Evolutionary conservation across 2,329 filamentous ascomycete species (phyloP), one percentile per base, ranked within the genome.

Genomic region (Fusarium virguliforme): DNA sequence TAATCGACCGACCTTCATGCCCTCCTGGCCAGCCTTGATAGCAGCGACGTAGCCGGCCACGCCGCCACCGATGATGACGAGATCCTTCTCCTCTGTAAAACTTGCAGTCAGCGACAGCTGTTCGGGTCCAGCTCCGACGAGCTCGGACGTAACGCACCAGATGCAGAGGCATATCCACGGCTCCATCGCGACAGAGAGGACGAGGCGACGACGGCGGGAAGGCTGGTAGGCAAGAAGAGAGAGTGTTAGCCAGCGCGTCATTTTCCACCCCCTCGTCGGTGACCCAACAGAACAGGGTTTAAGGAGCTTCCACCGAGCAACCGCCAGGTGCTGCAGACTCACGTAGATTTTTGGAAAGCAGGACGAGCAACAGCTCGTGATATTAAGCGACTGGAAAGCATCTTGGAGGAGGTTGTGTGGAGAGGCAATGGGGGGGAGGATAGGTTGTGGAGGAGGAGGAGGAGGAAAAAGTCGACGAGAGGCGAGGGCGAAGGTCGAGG

Each of bases 31-130:
- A 79, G 96, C 96, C 87, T 98, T 99, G 88, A 99, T 99, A 78
- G 96, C 96, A 74, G 96, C 95, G 79, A 99, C 96, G 85, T 99
- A 99, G 81, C 96, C 96, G 77, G 95, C 96, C 79, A 98, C 96
- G 86, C 96, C 96, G 82, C 96, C 96, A 79, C 96, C 96, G 80
- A 99, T 97, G 84, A 99, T 95, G 80, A 99, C 92, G 62, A 99
- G 88, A 83, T 99, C 96, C 84, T 97, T 97, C 83, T 98, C 94
- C 83, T 95, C 94, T 94, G 82, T 75, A 38, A 55, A 65, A 67
- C 18, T 58, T 66, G 51, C 40, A 34, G 70, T 75, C 46, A 75
- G 74, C 56, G 61, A 67, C 26, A 55, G 34, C 60, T 70, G 56
- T 63, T 66, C 61, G 54, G 70, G 46, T 32, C 50, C 35, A 38